Base-by-base conservation (phyloP, 306 rosid species). In the Quercus alba region DNA sequence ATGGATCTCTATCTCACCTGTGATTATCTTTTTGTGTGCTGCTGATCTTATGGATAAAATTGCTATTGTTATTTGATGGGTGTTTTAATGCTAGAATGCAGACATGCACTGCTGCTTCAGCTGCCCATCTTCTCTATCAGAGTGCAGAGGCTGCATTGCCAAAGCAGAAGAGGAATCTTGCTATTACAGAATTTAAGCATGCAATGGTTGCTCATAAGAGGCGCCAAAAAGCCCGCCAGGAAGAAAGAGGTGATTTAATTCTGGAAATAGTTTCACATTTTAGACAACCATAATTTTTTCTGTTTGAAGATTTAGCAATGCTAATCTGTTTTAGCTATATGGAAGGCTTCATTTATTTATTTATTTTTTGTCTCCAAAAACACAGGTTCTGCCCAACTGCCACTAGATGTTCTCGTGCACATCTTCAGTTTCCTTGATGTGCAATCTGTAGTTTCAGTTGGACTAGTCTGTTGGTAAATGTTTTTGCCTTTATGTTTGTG, bases 201-300 rank as follows among this genome's bases (percentile, higher is more conserved):
- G 91, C 97, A 28, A 94, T 93, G 85, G 86, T 94, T 73, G 87
- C 90, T 86, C 90, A 88, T 57, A 94, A 88, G 86, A 90, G 97
- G 76, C 88, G 90, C 52, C 17, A 56, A 80, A 93, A 91, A 85
- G 78, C 87, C 49, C 87, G 62, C 70, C 93, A 77, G 63, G 85
- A 84, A 88, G 90, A 81, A 81, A 72, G 78, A 58, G 95, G 97
- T 94, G 56, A 80, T 75, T 67, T 33, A 49, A 28, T 79, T 31
- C 35, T 33, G 49, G 56, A 79, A 86, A 56, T 41, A 46, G 68
- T 41, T 75, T 81, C 79, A 23, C 54, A 21, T 71, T 72, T 44
- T 28, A 4, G 54, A 14, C 15, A 23, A 33, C 14, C 5, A 35
- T 33, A 46, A 12, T 66, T 49, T 78, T 78, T 55, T 61, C 28